Evolutionary conservation across 768 basidiomycete genomes (phyloP), one percentile per base, ranked within the genome.

Genomic region (Chalciporus chontae): DNA sequence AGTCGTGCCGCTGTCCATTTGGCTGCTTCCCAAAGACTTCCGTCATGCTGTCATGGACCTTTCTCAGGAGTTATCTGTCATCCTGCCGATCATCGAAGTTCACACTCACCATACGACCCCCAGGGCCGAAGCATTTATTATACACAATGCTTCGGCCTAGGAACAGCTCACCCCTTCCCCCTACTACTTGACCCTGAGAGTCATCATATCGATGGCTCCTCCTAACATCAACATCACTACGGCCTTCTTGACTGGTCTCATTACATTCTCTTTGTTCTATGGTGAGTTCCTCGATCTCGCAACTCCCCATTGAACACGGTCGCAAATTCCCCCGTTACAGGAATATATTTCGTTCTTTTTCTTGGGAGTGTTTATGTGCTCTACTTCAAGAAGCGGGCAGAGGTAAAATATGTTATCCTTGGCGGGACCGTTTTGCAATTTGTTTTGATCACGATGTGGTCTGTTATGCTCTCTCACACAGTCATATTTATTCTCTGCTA

Each of bases 231-330:
- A 48, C 31, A 8, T 48, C 5, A 52, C 47, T 9, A 43, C 51
- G 4, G 51, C 47, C 24, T 52, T 52, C 29, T 43, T 52, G 29
- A 48, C 47, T 3, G 51, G 51, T n/a, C 27, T 52, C 8, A 34
- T 48, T 41, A 13, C 47, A 6, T 48, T 48, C 46, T 48, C 51
- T 39, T 43, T 52, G 5, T 23, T 52, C 10, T 52, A 52, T 43
- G 51, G 46, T 38, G n/a, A 18, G 45, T 47, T 15, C 45, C 5
- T 38, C 29, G 1, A 3, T 7, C 13, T 31, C 9, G 29, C 10
- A 9, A 31, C 13, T 31, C 10, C 13, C 13, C 26, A 21, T 21
- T 21, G 21, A 21, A 4, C 21, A 2, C 21, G 29, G 3, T 31
- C 29, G 13, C 29, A 11, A 11, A 11, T 13, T 31, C 26, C 7